Percentiles rank a stretch among this genome's conserved stretches.
Conservation (phyloP, 2,329 filamentous ascomycete genomes). For the Hypoxylon sp. region DNA sequence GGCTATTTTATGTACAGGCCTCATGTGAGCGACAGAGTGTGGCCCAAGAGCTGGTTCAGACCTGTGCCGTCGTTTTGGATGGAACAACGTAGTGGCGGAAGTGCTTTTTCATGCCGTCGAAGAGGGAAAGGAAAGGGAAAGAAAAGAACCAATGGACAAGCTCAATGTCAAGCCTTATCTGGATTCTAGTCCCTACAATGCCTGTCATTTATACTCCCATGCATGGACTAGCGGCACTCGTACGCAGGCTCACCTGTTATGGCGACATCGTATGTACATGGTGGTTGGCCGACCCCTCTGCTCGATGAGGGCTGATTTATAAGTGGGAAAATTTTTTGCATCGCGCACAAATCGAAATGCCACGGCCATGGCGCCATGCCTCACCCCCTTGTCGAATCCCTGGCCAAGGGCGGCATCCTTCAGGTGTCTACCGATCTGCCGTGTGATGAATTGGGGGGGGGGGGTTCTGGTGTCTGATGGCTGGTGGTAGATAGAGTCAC, state of each 20-base stretch:
- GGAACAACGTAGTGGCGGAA: constrained; percentile 3
- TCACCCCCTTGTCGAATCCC: constrained; percentile 2
- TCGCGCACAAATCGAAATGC: constrained; percentile 14
- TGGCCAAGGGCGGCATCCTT: constrained; percentile 21
- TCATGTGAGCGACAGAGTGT: constrained; percentile 10
- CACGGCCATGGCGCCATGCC: not conserved
- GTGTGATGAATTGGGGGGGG: constrained; percentile 30
- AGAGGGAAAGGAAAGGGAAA: not conserved
- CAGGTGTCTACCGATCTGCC: constrained; percentile 33
- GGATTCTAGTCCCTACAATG: constrained; percentile 14
- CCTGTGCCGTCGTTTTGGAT: constrained; percentile 3
- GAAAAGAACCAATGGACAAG: not conserved
- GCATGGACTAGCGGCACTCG: constrained; percentile 22
- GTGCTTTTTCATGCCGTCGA: not conserved
- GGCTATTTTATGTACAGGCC: constrained; percentile 27
- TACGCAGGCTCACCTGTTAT: constrained; percentile 6
- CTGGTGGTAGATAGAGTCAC: constrained; percentile 21
- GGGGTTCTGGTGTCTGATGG: constrained; percentile 18
- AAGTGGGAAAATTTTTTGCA: constrained; percentile 24
- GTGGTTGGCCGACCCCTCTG: constrained; percentile 6
- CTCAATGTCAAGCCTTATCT: constrained; percentile 14
- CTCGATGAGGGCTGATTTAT: constrained; percentile 15
- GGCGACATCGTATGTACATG: constrained; percentile 15
- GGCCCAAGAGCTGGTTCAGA: constrained; percentile 1
- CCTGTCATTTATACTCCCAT: constrained; percentile 15